A percentile compares a stretch with the other conserved stretches of the same genome.
Evolutionary conservation across 768 basidiomycete genomes (phyloP).

Genomic region (Boletus sp.): DNA sequence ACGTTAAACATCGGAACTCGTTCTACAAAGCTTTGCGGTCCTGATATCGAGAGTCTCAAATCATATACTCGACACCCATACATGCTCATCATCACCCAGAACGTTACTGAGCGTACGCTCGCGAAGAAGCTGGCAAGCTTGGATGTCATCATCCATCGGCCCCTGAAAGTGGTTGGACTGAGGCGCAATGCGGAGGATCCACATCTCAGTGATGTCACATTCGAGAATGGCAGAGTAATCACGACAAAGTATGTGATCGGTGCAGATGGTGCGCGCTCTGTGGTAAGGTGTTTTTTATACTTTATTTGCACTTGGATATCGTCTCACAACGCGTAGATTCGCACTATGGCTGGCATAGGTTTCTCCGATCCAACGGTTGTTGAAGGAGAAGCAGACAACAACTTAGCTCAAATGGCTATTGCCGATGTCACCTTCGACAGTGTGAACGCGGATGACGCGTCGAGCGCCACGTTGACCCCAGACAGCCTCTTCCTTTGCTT

Average conservation of each 20-base stretch:
- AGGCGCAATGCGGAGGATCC: conserved; percentile 27
- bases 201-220: conserved; percentile 36
- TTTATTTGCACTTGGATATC: background rate
- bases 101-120: conserved; percentile 39
- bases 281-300: too few relatives aligned
- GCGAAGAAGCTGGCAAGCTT: background rate
- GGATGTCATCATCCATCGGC: conserved; percentile 35
- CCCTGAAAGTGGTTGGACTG: conserved; percentile 39
- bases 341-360: too few relatives aligned
- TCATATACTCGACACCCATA: conserved; percentile 42
- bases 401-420: conserved; percentile 39
- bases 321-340: too few relatives aligned
- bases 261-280: too few relatives aligned
- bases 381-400: conserved; percentile 22
- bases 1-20: background rate
- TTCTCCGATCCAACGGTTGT: conserved; percentile 37
- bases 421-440: conserved; percentile 37
- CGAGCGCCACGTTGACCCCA: background rate
- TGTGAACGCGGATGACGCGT: conserved; percentile 5
- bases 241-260: background rate
- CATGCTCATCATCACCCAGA: conserved; percentile 29
- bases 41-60: conserved; percentile 36
- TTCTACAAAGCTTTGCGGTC: conserved; percentile 17
- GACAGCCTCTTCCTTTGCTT: conserved; percentile 36
- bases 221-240: conserved; percentile 39